Conservation (phyloP, 2,329 filamentous ascomycete species). For the Tolypocladium amazonense region DNA sequence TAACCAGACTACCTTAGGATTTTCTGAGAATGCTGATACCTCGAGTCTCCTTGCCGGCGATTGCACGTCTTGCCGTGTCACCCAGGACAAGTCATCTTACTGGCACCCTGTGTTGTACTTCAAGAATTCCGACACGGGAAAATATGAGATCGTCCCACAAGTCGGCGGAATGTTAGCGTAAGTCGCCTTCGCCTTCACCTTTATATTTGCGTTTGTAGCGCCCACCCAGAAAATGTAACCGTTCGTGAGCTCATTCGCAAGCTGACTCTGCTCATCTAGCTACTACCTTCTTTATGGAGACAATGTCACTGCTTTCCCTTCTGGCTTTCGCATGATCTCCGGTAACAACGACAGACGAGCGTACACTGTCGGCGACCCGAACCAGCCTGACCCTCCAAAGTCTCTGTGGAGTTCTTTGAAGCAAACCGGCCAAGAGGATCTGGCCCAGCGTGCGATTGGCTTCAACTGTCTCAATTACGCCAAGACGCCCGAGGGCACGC, state of each 20-base stretch:
- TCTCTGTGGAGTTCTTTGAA: constrained; percentile 57
- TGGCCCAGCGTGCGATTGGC: constrained; percentile 73
- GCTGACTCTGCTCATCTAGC: constrained; percentile 26
- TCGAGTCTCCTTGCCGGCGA: constrained; percentile 46
- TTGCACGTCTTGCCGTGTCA: constrained; percentile 75
- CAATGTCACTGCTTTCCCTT: constrained; percentile 63
- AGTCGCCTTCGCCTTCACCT: constrained; percentile 25
- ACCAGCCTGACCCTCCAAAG: constrained; percentile 52
- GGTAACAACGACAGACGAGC: constrained; percentile 58
- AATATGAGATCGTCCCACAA: constrained; percentile 59
- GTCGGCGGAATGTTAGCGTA: constrained; percentile 79
- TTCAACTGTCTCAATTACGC: constrained; percentile 93
- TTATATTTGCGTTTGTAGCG: neutral
- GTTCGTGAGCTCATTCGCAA: too few species aligned
- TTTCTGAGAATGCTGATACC: constrained; percentile 47
- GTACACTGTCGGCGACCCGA: constrained; percentile 59
- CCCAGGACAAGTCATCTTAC: constrained; percentile 78
- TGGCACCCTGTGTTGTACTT: constrained; percentile 79
- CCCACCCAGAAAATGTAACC: neutral
- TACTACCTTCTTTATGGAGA: constrained; percentile 72
- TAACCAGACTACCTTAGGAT: constrained; percentile 37
- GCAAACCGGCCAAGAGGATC: constrained; percentile 53
- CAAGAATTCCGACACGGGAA: constrained; percentile 50
- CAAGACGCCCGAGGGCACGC: constrained; percentile 54
- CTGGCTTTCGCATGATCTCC: constrained; percentile 72